phyloP scores from a whole-genome alignment of 306 rosid species.

The Dryas alaskensis region DNA sequence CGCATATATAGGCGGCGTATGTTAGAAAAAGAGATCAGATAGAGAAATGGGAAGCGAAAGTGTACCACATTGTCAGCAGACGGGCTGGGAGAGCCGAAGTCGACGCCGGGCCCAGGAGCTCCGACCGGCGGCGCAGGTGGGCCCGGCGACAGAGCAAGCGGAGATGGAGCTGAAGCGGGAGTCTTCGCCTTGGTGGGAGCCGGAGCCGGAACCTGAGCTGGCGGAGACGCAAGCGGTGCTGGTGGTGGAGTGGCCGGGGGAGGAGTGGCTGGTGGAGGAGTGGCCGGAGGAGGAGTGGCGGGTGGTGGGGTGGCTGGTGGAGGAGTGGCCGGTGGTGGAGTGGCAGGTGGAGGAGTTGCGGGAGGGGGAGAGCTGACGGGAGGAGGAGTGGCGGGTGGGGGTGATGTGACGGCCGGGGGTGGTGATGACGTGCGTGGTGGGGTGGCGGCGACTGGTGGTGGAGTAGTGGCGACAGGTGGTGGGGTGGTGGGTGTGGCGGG shows the following conservation, averaged over 20 bases:
- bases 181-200: constrained; percentile 47
- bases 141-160: constrained; percentile 26
- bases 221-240: constrained; percentile 49
- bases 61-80: constrained; percentile 46
- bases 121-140: constrained; percentile 42
- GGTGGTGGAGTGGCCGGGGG: constrained; percentile 54
- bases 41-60: not conserved
- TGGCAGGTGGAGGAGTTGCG: constrained; percentile 29
- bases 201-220: constrained; percentile 45
- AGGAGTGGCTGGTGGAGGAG: constrained; percentile 58
- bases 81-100: constrained; percentile 41
- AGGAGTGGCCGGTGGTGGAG: constrained; percentile 39
- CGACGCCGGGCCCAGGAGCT: constrained; percentile 64
- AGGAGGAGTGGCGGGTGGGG: constrained; percentile 44
- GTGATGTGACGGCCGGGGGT: constrained; percentile 23
- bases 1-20: not conserved
- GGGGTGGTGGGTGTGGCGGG: constrained; percentile 24
- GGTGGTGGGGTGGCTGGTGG: constrained; percentile 53
- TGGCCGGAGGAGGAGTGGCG: constrained; percentile 3
- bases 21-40: not conserved
- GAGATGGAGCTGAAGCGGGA: constrained; percentile 52
- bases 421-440: constrained; percentile 14
- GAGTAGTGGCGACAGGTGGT: constrained; percentile 15
- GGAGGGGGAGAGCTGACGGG: constrained; percentile 21
- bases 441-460: constrained; percentile 24